Conservation (phyloP, 768 basidiomycete species). For the Hygrophoropsis aurantiaca region DNA sequence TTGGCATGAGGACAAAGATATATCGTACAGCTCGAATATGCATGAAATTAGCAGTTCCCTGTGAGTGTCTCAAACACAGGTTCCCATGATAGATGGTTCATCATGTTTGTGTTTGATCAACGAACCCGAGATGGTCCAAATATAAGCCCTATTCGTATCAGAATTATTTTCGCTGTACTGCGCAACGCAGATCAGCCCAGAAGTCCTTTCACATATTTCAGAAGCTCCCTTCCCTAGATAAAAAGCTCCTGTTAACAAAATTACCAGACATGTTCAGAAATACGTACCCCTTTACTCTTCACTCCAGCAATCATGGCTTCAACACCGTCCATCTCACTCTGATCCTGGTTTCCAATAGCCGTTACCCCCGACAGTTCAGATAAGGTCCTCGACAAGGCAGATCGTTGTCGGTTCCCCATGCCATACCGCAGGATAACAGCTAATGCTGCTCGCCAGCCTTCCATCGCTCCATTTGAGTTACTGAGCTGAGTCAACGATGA, state of each 20-base stretch:
- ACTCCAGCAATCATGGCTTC: slow-evolving; percentile 78
- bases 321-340: slow-evolving; percentile 45
- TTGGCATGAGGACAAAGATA: no score
- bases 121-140: no score
- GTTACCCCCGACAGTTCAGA: slow-evolving; percentile 7
- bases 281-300: slow-evolving; percentile 70
- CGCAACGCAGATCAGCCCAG: slow-evolving; percentile 44
- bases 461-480: slow-evolving; percentile 35
- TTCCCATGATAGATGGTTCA: no score
- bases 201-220: slow-evolving; percentile 70
- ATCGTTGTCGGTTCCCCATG: slow-evolving; percentile 54
- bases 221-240: slow-evolving; percentile 62
- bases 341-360: slow-evolving; percentile 36
- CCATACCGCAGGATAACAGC: slow-evolving; percentile 67
- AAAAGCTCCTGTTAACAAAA: slow-evolving; percentile 2
- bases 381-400: slow-evolving; percentile 31
- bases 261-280: slow-evolving; percentile 7
- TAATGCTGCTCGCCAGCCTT: slow-evolving; percentile 84
- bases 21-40: no score
- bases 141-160: no score
- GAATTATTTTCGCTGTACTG: no score
- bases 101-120: no score
- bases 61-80: no score
- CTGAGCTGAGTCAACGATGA: slow-evolving; percentile 6
- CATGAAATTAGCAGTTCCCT: no score